A percentile compares a stretch with the other conserved stretches of the same genome.
phyloP scores from a whole-genome alignment of 2,329 filamentous ascomycete genomes.

The Nemania sp. region DNA sequence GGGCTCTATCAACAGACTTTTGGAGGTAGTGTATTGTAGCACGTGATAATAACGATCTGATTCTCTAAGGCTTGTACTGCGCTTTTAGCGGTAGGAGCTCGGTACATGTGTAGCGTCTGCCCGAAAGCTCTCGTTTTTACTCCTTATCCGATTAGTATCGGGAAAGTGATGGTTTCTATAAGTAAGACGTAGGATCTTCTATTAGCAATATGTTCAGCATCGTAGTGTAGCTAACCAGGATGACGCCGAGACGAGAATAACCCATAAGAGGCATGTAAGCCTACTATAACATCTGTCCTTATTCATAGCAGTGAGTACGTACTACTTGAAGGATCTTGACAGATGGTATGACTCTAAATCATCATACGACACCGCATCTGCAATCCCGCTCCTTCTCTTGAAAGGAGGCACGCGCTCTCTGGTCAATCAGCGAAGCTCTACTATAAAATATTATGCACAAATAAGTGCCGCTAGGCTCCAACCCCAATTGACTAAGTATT shows the following conservation, averaged over 20 bases:
- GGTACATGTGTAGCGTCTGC: not conserved
- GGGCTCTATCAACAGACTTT: not conserved
- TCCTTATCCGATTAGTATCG: too few species aligned
- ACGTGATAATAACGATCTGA: not conserved
- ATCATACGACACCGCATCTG: not conserved
- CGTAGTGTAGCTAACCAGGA: not conserved
- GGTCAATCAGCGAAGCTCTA: too few species aligned
- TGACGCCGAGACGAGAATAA: not conserved
- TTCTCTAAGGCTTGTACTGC: not conserved
- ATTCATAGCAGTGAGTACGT: not conserved
- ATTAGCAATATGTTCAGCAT: not conserved
- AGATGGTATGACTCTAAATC: not conserved
- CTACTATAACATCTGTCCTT: not conserved
- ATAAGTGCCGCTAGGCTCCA: not conserved
- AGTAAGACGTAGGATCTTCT: too few species aligned
- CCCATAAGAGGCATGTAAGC: not conserved
- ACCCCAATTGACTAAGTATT: not conserved
- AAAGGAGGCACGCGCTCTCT: not conserved
- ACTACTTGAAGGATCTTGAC: not conserved
- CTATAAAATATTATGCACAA: not conserved
- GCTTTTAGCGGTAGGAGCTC: not conserved
- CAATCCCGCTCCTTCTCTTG: not conserved
- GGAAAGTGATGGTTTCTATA: too few species aligned
- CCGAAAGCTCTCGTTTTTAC: not conserved
- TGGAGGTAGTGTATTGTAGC: not conserved